Conservation (phyloP, 2,329 filamentous ascomycete genomes). For the Aspergillus sp. region DNA sequence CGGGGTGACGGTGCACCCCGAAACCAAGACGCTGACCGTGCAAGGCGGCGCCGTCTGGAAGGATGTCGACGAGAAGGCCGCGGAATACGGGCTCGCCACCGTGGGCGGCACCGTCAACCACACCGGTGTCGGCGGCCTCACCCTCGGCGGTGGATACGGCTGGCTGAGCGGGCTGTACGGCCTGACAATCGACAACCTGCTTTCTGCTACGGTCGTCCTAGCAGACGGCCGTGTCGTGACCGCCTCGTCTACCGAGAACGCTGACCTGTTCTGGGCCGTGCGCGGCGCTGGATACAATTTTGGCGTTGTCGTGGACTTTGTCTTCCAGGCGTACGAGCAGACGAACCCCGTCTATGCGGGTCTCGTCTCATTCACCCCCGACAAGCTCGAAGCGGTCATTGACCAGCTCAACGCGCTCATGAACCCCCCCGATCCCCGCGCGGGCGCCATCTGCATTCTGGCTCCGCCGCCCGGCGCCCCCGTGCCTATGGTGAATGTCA, state of each 20-base stretch:
- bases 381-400: constrained; percentile 25
- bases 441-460: constrained; percentile 34
- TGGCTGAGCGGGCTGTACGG: constrained; percentile 56
- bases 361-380: constrained; percentile 24
- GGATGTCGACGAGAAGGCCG: constrained; percentile 55
- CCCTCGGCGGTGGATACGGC: constrained; percentile 60
- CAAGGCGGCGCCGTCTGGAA: constrained; percentile 57
- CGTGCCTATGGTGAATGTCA: constrained; percentile 30
- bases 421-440: constrained; percentile 58
- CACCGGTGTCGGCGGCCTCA: constrained; percentile 61
- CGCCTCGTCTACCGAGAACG: constrained; percentile 44
- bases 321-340: constrained; percentile 35
- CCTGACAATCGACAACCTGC: constrained; percentile 53
- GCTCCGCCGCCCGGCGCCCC: constrained; percentile 30
- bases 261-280: constrained; percentile 51
- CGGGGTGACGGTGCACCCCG: constrained; percentile 48
- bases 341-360: constrained; percentile 34
- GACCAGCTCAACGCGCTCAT: constrained; percentile 44
- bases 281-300: constrained; percentile 48
- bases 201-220: constrained; percentile 38
- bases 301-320: constrained; percentile 48
- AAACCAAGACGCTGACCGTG: constrained; percentile 47
- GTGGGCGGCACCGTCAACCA: constrained; percentile 63
- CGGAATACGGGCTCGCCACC: constrained; percentile 54
- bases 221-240: constrained; percentile 39